Evolutionary conservation across 345 rosid genomes (phyloP), one percentile per base, ranked within the genome.

Genomic region (Eucalyptus tenuipes): DNA sequence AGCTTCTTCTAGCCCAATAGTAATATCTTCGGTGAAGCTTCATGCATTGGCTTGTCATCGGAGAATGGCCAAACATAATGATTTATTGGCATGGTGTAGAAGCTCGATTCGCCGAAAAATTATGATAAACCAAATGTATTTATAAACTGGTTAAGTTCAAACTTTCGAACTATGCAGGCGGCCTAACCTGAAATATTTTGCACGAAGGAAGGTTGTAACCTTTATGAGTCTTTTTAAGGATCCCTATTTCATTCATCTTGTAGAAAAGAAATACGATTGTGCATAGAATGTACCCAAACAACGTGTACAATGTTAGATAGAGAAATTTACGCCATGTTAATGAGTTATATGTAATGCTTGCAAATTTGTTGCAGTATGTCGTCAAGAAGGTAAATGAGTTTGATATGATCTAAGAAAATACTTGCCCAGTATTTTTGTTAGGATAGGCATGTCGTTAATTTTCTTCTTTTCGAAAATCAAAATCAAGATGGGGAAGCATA

Each of bases 91-190:
- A 18, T 9, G 1, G 10, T 52, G 57, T 18, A 3, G 25, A 52
- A 52, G 7, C 1, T 57, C 14, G n/a, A 57, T 57, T 10, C 0
- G 0, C n/a, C 0, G 7, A 27, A 61, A 27, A 61, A 29, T 61
- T 3, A 29, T 13, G 0, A 61, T 12, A 13, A 0, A 29, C 68
- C 68, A 3, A 61, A 27, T 29, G 3, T 0, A 61, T 61, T 1
- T 14, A 7, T 64, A 0, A 64, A n/a, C 5, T 4, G 2, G 37
- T 15, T 64, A 64, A 29, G 71, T 64, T 64, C 10, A 29, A 14
- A 14, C 2, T 0, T 64, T 64, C 3, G 1, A 64, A 15, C 9
- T 1, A 2, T 52, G 10, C 0, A 3, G 52, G 0, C 10, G 0
- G 10, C 25, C 1, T 52, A 0, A 18, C 37, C 10, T 64, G 4